Evolutionary conservation across 139 green algal species (phyloP).

Genomic region (Limnomonas spitsbergensis): DNA sequence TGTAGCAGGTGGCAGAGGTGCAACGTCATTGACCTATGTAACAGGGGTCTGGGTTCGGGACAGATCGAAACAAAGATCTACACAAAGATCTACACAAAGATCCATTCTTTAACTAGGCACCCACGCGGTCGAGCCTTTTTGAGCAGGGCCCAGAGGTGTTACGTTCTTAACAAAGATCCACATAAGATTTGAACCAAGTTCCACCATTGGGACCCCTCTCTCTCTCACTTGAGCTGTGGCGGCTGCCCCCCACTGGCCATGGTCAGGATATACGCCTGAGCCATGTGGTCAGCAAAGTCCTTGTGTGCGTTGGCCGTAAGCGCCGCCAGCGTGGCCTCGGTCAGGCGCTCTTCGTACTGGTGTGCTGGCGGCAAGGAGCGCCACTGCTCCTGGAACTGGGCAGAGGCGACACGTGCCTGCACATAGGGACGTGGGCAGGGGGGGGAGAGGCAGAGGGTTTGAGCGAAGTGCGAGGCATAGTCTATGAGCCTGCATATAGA

Average conservation of each 20-base stretch:
- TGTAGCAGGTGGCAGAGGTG: not conserved
- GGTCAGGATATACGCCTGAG: constrained; percentile 52
- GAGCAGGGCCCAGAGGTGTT: no score
- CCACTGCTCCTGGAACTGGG: constrained; percentile 76
- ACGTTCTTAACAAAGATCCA: no score
- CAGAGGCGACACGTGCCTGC: constrained; percentile 25
- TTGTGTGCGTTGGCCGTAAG: constrained; percentile 57
- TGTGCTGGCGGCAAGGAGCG: constrained; percentile 39
- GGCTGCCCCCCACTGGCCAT: constrained; percentile 73
- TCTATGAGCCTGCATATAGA: no score
- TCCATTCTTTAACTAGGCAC: no score
- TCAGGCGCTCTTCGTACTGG: constrained; percentile 37
- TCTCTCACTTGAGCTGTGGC: constrained; percentile 58
- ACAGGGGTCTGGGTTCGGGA: no score
- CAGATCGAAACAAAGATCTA: no score
- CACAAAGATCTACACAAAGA: no score
- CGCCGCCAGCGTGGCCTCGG: constrained; percentile 25
- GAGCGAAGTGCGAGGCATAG: no score
- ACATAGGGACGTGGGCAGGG: not conserved
- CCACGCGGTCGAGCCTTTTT: no score
- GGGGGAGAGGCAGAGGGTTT: not conserved
- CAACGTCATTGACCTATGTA: no score
- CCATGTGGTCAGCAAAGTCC: constrained; percentile 65
- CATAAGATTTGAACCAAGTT: no score
- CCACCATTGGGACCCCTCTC: no score